phyloP scores from a whole-genome alignment of 768 basidiomycete genomes.

The Asterophora parasitica region DNA sequence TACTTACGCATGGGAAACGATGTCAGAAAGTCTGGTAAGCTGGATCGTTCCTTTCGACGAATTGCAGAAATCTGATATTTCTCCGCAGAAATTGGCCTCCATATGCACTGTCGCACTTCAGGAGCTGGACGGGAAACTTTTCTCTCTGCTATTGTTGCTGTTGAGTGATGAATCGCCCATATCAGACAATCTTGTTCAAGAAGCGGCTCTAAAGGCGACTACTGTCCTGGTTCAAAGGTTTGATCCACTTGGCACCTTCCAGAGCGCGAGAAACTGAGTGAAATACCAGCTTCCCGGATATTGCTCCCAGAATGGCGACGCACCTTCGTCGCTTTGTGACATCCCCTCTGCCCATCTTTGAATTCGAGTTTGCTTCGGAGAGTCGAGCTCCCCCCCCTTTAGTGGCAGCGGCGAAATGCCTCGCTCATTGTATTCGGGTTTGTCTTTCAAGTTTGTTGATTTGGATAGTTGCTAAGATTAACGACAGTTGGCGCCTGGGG shows the following conservation, averaged over 20 bases:
- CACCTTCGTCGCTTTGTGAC: conserved; percentile 87
- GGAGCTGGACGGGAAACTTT: conserved; percentile 64
- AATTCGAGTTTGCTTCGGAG: conserved; percentile 75
- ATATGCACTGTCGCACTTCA: conserved; percentile 71
- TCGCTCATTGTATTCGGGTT: conserved; percentile 86
- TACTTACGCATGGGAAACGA: conserved; percentile 90
- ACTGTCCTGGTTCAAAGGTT: conserved; percentile 83
- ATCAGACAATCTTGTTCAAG: conserved; percentile 79
- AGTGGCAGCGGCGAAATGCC: conserved; percentile 82
- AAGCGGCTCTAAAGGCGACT: conserved; percentile 83
- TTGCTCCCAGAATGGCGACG: conserved; percentile 66
- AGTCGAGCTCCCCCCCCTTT: conserved; percentile 74
- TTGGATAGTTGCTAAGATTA: conserved; percentile 3
- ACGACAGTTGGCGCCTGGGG: conserved; percentile 73
- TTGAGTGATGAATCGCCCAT: conserved; percentile 80
- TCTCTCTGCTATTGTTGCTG: conserved; percentile 64
- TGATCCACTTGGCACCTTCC: background rate
- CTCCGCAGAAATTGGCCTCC: conserved; percentile 73
- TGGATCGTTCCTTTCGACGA: background rate
- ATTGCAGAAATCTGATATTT: background rate
- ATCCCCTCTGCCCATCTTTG: conserved; percentile 82
- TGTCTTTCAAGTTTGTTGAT: conserved; percentile 11
- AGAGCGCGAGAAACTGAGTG: background rate
- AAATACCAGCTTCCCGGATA: conserved; percentile 65
- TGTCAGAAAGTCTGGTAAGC: conserved; percentile 83